These are phyloP conservation scores for Alternaria longipes DNA, from an alignment of 2,329 filamentous ascomycete genomes.

Conservation along the genomic window DNA sequence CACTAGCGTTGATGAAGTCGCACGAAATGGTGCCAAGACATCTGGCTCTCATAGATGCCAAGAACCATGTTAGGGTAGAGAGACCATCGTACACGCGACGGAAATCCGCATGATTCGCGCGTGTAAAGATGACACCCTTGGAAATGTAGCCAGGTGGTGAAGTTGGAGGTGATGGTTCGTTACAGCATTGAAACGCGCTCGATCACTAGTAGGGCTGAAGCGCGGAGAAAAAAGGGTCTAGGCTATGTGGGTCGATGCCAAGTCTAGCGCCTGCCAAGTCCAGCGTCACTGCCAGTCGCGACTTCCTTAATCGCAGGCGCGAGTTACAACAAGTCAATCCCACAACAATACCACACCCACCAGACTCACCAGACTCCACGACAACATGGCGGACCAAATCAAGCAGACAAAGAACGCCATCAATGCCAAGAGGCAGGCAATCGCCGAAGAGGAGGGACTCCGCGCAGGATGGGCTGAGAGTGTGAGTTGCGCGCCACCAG, in stretches of 20 bases:
- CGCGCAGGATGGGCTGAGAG: slow-evolving; percentile 30
- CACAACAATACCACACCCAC: slow-evolving; percentile 9
- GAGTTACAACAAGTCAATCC: neutral
- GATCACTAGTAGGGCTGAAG: slow-evolving; percentile 27
- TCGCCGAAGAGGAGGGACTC: slow-evolving; percentile 31
- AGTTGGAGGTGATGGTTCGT: neutral
- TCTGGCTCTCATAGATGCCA: neutral
- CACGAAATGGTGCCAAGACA: neutral
- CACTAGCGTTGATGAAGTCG: neutral
- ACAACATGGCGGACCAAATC: slow-evolving; percentile 36
- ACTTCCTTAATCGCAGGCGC: slow-evolving; percentile 17
- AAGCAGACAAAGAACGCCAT: slow-evolving; percentile 40
- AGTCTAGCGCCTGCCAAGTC: slow-evolving; percentile 18
- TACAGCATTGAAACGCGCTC: neutral
- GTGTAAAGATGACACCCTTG: neutral
- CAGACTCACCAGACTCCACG: neutral
- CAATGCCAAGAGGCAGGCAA: slow-evolving; percentile 36
- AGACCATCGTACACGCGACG: neutral
- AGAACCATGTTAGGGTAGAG: neutral
- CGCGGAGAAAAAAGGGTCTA: slow-evolving; percentile 17
- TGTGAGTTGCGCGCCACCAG: slow-evolving; percentile 2
- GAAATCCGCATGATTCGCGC: neutral
- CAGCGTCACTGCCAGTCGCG: slow-evolving; percentile 24
- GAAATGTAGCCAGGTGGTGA: neutral
- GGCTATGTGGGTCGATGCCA: slow-evolving; percentile 22